Evolutionary conservation across 768 basidiomycete species (phyloP).

Genomic region (Gymnopilus junonius): DNA sequence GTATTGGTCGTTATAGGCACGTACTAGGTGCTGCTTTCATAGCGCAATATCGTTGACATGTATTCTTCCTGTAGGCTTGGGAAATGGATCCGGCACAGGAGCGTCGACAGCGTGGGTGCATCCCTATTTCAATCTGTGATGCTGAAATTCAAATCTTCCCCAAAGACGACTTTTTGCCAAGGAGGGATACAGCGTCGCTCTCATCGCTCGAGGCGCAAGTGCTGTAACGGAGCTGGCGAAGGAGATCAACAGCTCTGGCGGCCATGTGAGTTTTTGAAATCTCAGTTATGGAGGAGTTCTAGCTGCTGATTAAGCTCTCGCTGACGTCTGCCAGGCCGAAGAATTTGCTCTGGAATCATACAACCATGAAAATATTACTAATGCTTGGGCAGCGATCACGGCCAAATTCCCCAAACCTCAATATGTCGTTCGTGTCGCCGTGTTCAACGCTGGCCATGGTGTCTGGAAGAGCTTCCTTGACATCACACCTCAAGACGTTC

Average conservation of each 20-base stretch:
- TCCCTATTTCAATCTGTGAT: background rate
- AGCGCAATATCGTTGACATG: background rate
- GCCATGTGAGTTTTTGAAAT: conserved; percentile 45
- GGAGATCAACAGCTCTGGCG: conserved; percentile 61
- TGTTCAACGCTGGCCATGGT: conserved; percentile 65
- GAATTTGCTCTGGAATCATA: conserved; percentile 60
- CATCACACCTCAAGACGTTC: conserved; percentile 60
- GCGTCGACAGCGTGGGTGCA: conserved; percentile 57
- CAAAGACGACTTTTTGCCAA: conserved; percentile 59
- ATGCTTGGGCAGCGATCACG: conserved; percentile 52
- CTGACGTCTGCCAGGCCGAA: conserved; percentile 48
- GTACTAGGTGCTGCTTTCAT: conserved; percentile 20
- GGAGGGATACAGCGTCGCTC: conserved; percentile 67
- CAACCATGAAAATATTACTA: conserved; percentile 52
- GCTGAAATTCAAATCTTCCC: background rate
- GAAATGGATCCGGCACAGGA: conserved; percentile 57
- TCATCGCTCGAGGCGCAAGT: conserved; percentile 62
- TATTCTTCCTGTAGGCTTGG: conserved; percentile 38
- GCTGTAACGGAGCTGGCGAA: conserved; percentile 55
- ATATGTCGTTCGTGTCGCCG: conserved; percentile 58
- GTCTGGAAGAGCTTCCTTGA: conserved; percentile 73
- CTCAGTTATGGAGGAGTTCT: background rate
- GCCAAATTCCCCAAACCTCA: conserved; percentile 49
- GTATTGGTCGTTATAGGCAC: conserved; percentile 63
- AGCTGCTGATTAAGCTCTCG: background rate